Evolutionary conservation across 2,329 filamentous ascomycete species (phyloP).

Genomic region (Talaromyces amestolkiae): DNA sequence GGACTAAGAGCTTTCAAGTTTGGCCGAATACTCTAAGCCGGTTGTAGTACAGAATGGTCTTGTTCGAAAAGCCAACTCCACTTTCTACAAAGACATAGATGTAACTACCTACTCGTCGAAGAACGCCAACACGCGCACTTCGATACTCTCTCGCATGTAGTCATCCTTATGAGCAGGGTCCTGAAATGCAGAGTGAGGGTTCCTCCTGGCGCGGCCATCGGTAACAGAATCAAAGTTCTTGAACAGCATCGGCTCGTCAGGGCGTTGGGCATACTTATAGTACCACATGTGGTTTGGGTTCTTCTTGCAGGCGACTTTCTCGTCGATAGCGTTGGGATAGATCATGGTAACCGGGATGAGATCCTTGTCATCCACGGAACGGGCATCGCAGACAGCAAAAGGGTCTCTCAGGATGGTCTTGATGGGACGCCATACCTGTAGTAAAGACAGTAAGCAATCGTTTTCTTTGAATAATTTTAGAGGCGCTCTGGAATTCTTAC

Average conservation of each 20-base stretch:
- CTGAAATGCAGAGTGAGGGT: constrained; percentile 52
- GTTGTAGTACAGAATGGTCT: not conserved
- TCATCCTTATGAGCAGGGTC: constrained; percentile 42
- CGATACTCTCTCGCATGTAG: constrained; percentile 53
- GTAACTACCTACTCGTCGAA: not conserved
- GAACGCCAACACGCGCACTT: constrained; percentile 45
- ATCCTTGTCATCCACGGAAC: constrained; percentile 16
- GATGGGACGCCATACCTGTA: constrained; percentile 26
- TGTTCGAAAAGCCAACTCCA: not conserved
- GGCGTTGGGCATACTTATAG: constrained; percentile 22
- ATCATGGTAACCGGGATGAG: constrained; percentile 21
- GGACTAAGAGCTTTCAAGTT: no score
- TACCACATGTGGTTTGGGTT: constrained; percentile 21
- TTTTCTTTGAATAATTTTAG: no score
- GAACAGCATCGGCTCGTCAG: constrained; percentile 25
- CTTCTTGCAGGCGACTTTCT: constrained; percentile 22
- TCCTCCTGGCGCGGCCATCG: constrained; percentile 25
- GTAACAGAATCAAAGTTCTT: constrained; percentile 24
- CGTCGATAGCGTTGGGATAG: constrained; percentile 21
- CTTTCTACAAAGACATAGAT: not conserved
- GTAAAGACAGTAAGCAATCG: constrained; percentile 22
- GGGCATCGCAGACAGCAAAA: constrained; percentile 26
- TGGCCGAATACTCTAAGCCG: not conserved
- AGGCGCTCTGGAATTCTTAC: not conserved
- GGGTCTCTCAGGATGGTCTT: constrained; percentile 25